phyloP scores from a whole-genome alignment of 2,329 filamentous ascomycete species.

The Venturiaceae sp. region DNA sequence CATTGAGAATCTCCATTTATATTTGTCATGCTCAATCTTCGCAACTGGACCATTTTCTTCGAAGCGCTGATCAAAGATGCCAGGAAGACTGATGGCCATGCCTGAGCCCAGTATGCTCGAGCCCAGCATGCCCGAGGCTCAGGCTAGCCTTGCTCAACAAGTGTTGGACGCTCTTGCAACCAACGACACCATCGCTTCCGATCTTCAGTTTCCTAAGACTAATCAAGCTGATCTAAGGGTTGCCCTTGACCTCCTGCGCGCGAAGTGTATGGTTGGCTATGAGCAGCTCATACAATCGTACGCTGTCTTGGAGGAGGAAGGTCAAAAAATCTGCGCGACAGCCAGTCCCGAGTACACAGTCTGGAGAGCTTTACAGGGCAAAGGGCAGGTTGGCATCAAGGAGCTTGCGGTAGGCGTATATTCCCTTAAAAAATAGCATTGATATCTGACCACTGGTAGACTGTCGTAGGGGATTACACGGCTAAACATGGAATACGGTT shows the following conservation, averaged over 20 bases:
- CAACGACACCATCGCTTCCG: conserved; percentile 42
- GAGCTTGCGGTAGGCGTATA: too few relatives aligned
- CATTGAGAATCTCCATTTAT: too few relatives aligned
- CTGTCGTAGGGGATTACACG: conserved; percentile 57
- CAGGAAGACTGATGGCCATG: too few relatives aligned
- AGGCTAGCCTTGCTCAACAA: too few relatives aligned
- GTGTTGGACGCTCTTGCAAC: conserved; percentile 60
- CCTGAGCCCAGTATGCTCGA: too few relatives aligned
- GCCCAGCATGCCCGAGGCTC: too few relatives aligned
- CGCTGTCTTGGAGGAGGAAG: conserved; percentile 66
- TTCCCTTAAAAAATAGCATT: too few relatives aligned
- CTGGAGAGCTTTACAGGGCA: conserved; percentile 36
- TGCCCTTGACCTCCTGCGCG: conserved; percentile 74
- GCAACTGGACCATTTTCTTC: too few relatives aligned
- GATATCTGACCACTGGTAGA: too few relatives aligned
- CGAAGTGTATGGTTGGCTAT: conserved; percentile 79
- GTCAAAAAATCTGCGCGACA: conserved; percentile 57
- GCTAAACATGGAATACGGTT: conserved; percentile 87
- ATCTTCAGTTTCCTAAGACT: conserved; percentile 36
- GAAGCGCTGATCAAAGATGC: too few relatives aligned
- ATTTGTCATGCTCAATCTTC: too few relatives aligned
- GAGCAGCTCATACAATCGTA: conserved; percentile 74
- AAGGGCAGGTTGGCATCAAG: conserved; percentile 34
- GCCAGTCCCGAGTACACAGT: conserved; percentile 42
- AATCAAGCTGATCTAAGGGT: conserved; percentile 57